Conservation (phyloP, 495 filamentous ascomycete genomes). For the Evansstolkia leycettana region DNA sequence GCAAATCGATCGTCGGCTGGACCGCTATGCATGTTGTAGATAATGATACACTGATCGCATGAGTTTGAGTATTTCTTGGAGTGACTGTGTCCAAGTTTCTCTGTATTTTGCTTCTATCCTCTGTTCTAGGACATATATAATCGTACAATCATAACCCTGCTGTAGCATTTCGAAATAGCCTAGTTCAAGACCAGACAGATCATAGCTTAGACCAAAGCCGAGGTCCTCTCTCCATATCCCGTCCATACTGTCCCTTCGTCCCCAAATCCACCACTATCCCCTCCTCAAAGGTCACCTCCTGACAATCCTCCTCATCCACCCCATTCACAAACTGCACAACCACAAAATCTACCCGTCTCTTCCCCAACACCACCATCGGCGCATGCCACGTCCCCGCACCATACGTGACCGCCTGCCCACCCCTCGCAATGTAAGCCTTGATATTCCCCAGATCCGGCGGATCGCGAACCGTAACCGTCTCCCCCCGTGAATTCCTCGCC, state of each 20-base stretch:
- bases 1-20: no score
- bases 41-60: background rate
- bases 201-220: no score
- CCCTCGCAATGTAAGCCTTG: slow-evolving; percentile 68
- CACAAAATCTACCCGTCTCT: slow-evolving; percentile 61
- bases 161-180: no score
- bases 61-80: no score
- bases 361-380: slow-evolving; percentile 83
- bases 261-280: slow-evolving; percentile 7
- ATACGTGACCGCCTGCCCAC: slow-evolving; percentile 81
- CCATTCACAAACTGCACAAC: slow-evolving; percentile 85
- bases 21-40: no score
- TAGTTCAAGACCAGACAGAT: no score
- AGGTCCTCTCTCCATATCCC: no score
- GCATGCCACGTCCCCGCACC: slow-evolving; percentile 92
- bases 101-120: no score
- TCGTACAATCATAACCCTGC: no score
- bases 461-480: slow-evolving; percentile 33
- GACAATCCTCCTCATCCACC: slow-evolving; percentile 73
- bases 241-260: background rate
- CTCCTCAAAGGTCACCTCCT: slow-evolving; percentile 56
- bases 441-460: slow-evolving; percentile 61
- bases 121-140: no score
- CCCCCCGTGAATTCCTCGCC: slow-evolving; percentile 20
- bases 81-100: no score